A percentile compares a stretch with the other conserved stretches of the same genome.
phyloP scores from a whole-genome alignment of 1,284 basidiomycete genomes.

The Pseudomicrostroma phylloplanum region DNA sequence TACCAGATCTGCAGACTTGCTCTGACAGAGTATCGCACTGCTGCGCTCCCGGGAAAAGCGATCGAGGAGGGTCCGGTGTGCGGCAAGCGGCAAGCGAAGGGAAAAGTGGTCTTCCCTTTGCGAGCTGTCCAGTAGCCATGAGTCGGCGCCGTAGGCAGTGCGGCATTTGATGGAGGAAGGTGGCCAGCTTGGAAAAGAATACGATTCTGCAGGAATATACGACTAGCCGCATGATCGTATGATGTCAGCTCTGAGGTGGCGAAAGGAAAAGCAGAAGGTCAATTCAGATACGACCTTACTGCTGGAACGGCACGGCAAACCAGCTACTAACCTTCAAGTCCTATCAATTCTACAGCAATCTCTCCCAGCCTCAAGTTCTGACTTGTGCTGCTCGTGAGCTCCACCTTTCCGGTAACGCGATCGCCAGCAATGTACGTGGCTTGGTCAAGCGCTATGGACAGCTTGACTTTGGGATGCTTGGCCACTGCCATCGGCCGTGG shows the following conservation, averaged over 20 bases:
- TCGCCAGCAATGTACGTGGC: slow-evolving; percentile 37
- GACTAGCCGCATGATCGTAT: slow-evolving; percentile 39
- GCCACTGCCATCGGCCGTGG: slow-evolving; percentile 17
- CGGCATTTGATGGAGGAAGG: slow-evolving; percentile 42
- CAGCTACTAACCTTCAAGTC: slow-evolving; percentile 24
- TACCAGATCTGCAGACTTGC: slow-evolving; percentile 41
- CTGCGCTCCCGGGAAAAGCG: slow-evolving; percentile 38
- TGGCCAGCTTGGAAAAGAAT: slow-evolving; percentile 42
- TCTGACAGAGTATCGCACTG: slow-evolving; percentile 38
- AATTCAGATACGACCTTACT: too few relatives aligned
- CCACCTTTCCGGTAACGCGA: slow-evolving; percentile 33
- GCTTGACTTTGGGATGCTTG: slow-evolving; percentile 43
- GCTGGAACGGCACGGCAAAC: too few relatives aligned
- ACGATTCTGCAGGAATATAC: slow-evolving; percentile 41
- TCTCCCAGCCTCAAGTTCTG: slow-evolving; percentile 38
- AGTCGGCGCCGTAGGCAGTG: slow-evolving; percentile 33
- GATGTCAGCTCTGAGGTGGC: slow-evolving; percentile 34
- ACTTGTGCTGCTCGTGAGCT: slow-evolving; percentile 39
- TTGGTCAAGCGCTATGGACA: slow-evolving; percentile 30
- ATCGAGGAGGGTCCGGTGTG: slow-evolving; percentile 33
- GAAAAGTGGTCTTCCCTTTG: slow-evolving; percentile 41
- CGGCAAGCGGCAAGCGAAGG: slow-evolving; percentile 39
- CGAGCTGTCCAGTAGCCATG: slow-evolving; percentile 41
- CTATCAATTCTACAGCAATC: slow-evolving; percentile 42
- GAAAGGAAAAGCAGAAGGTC: background rate